phyloP scores from a whole-genome alignment of 2,329 filamentous ascomycete genomes.

The Calonectria ilicicola region DNA sequence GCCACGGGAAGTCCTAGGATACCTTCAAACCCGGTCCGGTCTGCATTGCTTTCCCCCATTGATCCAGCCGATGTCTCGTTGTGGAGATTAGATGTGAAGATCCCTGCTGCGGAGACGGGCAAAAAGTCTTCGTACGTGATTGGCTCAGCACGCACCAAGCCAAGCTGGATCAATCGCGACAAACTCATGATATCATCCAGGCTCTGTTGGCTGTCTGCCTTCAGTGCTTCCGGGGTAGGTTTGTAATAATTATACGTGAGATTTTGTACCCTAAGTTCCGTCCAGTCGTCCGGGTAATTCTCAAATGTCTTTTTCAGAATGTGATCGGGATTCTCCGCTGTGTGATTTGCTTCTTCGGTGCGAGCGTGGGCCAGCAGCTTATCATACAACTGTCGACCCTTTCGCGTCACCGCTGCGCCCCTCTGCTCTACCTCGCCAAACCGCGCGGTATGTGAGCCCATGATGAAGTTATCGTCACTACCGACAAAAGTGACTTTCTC shows the following conservation, averaged over 20 bases:
- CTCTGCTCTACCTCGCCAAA: slow-evolving; percentile 65
- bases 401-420: slow-evolving; percentile 58
- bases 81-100: slow-evolving; percentile 56
- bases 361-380: slow-evolving; percentile 43
- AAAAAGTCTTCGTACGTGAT: slow-evolving; percentile 65
- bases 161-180: background rate
- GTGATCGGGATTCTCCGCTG: background rate
- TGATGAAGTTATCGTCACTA: background rate
- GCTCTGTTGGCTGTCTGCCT: background rate
- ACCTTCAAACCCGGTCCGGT: no score
- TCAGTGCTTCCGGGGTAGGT: no score
- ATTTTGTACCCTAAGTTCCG: slow-evolving; percentile 44
- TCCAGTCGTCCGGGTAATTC: slow-evolving; percentile 53
- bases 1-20: no score
- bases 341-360: background rate
- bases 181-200: background rate
- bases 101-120: slow-evolving; percentile 61
- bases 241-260: slow-evolving; percentile 53
- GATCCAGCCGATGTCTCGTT: no score
- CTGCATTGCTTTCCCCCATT: no score
- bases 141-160: slow-evolving; percentile 35
- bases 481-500: slow-evolving; percentile 50
- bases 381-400: slow-evolving; percentile 59
- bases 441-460: slow-evolving; percentile 49
- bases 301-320: slow-evolving; percentile 43